Evolutionary conservation across 768 basidiomycete species (phyloP).

Genomic region (Termitomyces sp.): DNA sequence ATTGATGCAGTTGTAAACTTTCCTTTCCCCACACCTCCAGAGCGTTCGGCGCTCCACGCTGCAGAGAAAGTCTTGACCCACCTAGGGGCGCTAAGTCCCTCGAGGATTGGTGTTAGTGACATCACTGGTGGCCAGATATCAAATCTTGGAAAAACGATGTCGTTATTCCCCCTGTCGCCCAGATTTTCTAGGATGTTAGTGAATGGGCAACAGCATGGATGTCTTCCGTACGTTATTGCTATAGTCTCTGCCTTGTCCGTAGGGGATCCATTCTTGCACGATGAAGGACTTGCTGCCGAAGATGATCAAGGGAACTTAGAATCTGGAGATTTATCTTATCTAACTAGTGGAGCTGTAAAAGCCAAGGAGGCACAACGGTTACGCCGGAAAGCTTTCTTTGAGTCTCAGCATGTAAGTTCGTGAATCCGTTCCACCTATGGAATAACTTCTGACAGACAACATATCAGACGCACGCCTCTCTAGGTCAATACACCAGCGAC

Average conservation of each 20-base stretch:
- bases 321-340: conserved; percentile 30
- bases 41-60: conserved; percentile 63
- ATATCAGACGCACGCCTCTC: conserved; percentile 62
- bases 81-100: conserved; percentile 70
- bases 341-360: conserved; percentile 40
- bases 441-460: not conserved
- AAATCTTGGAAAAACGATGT: conserved; percentile 86
- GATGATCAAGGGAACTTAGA: conserved; percentile 30
- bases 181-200: conserved; percentile 96
- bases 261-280: conserved; percentile 92
- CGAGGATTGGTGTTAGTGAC: conserved; percentile 17
- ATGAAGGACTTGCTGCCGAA: conserved; percentile 55
- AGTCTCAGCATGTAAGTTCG: conserved; percentile 63
- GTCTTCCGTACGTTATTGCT: conserved; percentile 83
- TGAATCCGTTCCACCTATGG: not conserved
- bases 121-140: conserved; percentile 60
- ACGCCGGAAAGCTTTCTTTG: conserved; percentile 74
- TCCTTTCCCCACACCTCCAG: conserved; percentile 96
- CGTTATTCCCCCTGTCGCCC: conserved; percentile 89
- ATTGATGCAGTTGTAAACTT: conserved; percentile 96
- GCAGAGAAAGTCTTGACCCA: conserved; percentile 78
- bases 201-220: conserved; percentile 78
- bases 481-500: conserved; percentile 82
- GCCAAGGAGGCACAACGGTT: conserved; percentile 53
- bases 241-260: conserved; percentile 90